A percentile compares a stretch with the other conserved stretches of the same genome.
phyloP scores from a whole-genome alignment of 305 asterid species.

The Fraxinus nigra region DNA sequence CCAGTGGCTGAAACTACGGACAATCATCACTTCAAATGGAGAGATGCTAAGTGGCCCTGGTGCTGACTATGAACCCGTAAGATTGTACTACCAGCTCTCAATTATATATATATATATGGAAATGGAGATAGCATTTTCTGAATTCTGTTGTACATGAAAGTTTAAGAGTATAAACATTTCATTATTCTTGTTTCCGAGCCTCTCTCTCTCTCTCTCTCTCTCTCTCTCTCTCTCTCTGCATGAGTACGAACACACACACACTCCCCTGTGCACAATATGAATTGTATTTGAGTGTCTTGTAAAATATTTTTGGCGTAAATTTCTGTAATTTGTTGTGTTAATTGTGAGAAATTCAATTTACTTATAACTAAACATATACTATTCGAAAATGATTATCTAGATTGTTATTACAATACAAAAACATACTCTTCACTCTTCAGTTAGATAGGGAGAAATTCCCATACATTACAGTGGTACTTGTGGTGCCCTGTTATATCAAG shows the following conservation, averaged over 20 bases:
- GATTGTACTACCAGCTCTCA: constrained; percentile 1
- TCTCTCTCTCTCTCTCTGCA: background rate
- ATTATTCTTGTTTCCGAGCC: background rate
- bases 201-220: background rate
- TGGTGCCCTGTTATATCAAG: background rate
- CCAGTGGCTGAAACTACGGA: constrained; percentile 22
- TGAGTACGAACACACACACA: background rate
- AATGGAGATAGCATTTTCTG: background rate
- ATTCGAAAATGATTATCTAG: background rate
- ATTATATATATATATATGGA: background rate
- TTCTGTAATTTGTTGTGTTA: background rate
- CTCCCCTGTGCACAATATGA: background rate
- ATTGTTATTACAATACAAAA: background rate
- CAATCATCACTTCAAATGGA: no score
- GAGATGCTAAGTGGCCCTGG: no score
- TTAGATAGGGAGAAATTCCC: background rate
- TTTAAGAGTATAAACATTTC: background rate
- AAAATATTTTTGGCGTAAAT: background rate
- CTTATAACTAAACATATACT: background rate
- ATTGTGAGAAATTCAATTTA: background rate
- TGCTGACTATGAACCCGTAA: constrained; percentile 18
- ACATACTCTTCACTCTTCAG: background rate
- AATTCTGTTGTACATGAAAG: background rate
- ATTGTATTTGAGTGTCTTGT: background rate
- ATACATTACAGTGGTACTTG: background rate